Evolutionary conservation across 2,329 filamentous ascomycete species (phyloP).

Genomic region (Colletotrichum sidae): DNA sequence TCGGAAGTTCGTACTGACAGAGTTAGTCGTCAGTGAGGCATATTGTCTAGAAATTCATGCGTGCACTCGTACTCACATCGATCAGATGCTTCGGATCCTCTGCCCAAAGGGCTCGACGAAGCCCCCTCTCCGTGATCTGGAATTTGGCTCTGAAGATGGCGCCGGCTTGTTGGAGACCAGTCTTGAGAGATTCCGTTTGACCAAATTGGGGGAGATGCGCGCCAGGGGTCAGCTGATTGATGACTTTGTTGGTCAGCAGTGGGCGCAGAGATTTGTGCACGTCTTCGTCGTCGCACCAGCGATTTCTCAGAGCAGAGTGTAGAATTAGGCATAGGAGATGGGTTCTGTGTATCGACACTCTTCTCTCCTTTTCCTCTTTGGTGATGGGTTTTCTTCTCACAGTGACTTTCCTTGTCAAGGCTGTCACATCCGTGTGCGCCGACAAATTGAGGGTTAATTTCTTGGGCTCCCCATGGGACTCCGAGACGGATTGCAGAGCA

Average conservation of each 20-base stretch:
- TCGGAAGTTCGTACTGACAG: conserved; percentile 65
- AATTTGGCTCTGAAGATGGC: conserved; percentile 78
- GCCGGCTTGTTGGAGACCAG: conserved; percentile 78
- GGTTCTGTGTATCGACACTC: conserved; percentile 85
- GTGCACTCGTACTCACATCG: conserved; percentile 56
- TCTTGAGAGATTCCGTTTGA: conserved; percentile 80
- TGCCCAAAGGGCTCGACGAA: conserved; percentile 80
- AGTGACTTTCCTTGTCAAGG: conserved; percentile 43
- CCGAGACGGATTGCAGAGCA: conserved; percentile 40
- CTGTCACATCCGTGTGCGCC: conserved; percentile 52
- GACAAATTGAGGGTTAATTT: conserved; percentile 66
- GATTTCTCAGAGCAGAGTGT: conserved; percentile 82
- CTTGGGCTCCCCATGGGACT: conserved; percentile 43
- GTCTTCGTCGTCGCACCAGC: conserved; percentile 85
- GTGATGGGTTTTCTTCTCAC: conserved; percentile 65
- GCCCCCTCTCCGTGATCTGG: conserved; percentile 75
- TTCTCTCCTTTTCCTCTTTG: conserved; percentile 64
- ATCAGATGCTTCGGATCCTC: conserved; percentile 72
- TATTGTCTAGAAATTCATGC: background rate
- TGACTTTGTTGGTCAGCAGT: conserved; percentile 73
- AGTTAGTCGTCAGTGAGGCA: conserved; percentile 32
- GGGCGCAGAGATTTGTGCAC: conserved; percentile 75
- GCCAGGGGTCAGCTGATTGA: conserved; percentile 76
- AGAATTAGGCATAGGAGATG: conserved; percentile 87
- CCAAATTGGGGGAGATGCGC: conserved; percentile 78